These are phyloP conservation scores for Stemphylium lycopersici DNA, from an alignment of 2,329 filamentous ascomycete species.

Conservation along the genomic window DNA sequence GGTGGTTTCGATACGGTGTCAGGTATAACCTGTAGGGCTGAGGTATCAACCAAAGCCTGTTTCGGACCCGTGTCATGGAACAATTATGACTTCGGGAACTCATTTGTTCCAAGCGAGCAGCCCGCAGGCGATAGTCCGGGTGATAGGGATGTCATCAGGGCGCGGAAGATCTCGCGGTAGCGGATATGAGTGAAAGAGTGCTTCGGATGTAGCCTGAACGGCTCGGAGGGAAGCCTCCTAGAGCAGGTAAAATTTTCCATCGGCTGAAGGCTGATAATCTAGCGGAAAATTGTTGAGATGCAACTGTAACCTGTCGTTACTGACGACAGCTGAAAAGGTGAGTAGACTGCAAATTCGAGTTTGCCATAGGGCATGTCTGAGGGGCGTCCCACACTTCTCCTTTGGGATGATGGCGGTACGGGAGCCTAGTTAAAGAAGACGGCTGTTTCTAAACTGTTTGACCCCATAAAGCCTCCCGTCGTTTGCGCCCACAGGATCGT, in stretches of 20 bases:
- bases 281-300: neutral
- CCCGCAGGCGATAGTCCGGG: neutral
- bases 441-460: constrained; percentile 1
- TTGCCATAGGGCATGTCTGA: neutral
- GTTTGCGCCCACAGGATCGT: neutral
- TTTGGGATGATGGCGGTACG: neutral
- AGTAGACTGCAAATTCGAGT: neutral
- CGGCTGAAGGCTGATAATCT: neutral
- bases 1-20: constrained; percentile 8
- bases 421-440: neutral
- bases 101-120: neutral
- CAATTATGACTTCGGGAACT: neutral
- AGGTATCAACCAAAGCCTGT: neutral
- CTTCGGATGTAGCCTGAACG: constrained; percentile 9
- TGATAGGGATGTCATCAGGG: neutral
- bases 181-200: neutral
- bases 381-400: neutral
- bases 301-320: neutral
- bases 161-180: neutral
- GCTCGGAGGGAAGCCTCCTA: constrained; percentile 7
- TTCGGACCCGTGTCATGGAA: neutral
- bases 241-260: neutral
- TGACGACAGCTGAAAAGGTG: neutral
- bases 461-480: neutral
- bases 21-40: constrained; percentile 10